Evolutionary conservation across 2,329 filamentous ascomycete species (phyloP), one percentile per base, ranked within the genome.

Genomic region (Hymenoscyphus salicellus): DNA sequence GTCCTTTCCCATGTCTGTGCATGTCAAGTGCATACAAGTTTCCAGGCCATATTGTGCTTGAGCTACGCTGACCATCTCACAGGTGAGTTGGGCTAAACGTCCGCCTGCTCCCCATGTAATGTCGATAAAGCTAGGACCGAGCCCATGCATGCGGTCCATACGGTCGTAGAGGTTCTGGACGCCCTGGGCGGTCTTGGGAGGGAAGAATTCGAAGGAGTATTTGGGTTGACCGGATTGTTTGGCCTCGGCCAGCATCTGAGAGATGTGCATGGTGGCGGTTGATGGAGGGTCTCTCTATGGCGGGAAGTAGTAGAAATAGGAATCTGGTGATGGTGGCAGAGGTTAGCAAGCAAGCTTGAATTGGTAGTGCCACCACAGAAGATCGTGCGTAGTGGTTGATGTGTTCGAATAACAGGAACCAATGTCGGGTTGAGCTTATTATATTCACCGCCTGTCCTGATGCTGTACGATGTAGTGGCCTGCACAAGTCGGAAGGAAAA

Each of bases 171-270:
- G 88, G 78, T 99, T 99, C 81, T 99, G 95, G 14, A 99, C 94
- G 84, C 95, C 95, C 80, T 95, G 92, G 11, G 92, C 90, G 7
- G 95, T 99, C 82, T 99, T 99, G 46, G 95, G 95, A 60, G 95
- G 95, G 80, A 99, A 99, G 84, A 97, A 99, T 79, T 99, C 95
- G 82, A 99, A 99, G 66, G 95, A 99, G 83, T 97, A 97, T 76
- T 93, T 95, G 64, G 93, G 90, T 74, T 90, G 86, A 76, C 88
- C 87, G 74, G 89, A 87, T 80, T 86, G 85, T 79, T 93, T 87
- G 78, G 93, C 89, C 73, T 94, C 90, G 72, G 86, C 83, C 74
- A 99, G 85, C 84, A 97, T 97, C 73, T 95, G 88, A 72, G 89
- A 91, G 84, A 99, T 94, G 81, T 98, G 95, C 94, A 99, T 98